These are phyloP conservation scores for Rhizopus microsporus DNA, from an alignment of 371 early-diverging fungal species.

Conservation along the genomic window DNA sequence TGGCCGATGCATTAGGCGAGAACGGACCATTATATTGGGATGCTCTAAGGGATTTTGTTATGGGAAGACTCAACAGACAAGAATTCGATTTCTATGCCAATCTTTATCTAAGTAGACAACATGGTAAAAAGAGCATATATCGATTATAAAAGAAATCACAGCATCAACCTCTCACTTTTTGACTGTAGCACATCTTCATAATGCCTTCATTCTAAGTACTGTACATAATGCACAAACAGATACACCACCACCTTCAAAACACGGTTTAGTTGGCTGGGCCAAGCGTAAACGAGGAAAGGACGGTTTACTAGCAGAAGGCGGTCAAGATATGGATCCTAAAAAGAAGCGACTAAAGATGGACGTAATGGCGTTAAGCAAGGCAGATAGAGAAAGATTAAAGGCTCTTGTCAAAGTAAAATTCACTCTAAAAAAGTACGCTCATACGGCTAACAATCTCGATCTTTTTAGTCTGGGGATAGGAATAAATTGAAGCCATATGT, in stretches of 20 bases:
- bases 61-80: slow-evolving; percentile 73
- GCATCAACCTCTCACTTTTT: slow-evolving; percentile 3
- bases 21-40: slow-evolving; percentile 81
- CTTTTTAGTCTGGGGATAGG: slow-evolving; percentile 32
- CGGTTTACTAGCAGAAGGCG: slow-evolving; percentile 38
- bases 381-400: slow-evolving; percentile 71
- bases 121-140: slow-evolving; percentile 40
- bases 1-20: slow-evolving; percentile 79
- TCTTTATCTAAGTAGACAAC: slow-evolving; percentile 63
- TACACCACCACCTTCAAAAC: slow-evolving; percentile 69
- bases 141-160: neutral
- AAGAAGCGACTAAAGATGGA: slow-evolving; percentile 69
- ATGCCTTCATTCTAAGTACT: slow-evolving; percentile 78
- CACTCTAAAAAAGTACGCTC: neutral
- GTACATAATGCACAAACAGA: slow-evolving; percentile 76
- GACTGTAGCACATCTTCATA: slow-evolving; percentile 67
- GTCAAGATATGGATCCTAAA: slow-evolving; percentile 52
- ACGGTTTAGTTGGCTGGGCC: slow-evolving; percentile 64
- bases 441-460: neutral
- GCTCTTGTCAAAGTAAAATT: slow-evolving; percentile 51
- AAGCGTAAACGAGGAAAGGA: slow-evolving; percentile 66
- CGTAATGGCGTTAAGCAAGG: slow-evolving; percentile 71
- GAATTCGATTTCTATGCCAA: slow-evolving; percentile 82
- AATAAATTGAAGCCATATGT: slow-evolving; percentile 39
- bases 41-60: slow-evolving; percentile 75